phyloP scores from a whole-genome alignment of 768 basidiomycete species.

The Pulveroboletus sp. region DNA sequence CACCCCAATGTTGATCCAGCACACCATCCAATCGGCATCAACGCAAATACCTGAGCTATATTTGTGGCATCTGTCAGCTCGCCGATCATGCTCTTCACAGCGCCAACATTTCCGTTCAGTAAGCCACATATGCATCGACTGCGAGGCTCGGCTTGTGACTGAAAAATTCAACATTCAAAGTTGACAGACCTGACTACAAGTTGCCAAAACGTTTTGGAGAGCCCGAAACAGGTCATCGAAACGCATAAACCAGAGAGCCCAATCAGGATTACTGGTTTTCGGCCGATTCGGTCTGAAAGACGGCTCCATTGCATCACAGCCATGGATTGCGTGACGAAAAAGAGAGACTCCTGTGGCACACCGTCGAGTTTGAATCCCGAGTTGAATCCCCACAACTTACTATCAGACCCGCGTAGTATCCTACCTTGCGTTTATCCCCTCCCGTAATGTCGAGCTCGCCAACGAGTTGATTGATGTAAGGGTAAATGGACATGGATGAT shows the following conservation, averaged over 20 bases:
- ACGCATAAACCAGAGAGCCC: conserved; percentile 59
- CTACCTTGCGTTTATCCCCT: conserved; percentile 31
- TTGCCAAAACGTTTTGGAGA: conserved; percentile 64
- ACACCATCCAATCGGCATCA: conserved; percentile 30
- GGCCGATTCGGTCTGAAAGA: conserved; percentile 62
- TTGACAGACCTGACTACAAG: conserved; percentile 41
- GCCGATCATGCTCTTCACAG: conserved; percentile 61
- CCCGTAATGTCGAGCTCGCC: conserved; percentile 23
- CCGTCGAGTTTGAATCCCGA: neutral
- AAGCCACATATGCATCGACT: conserved; percentile 30
- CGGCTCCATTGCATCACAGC: conserved; percentile 73
- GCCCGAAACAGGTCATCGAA: conserved; percentile 69
- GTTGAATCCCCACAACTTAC: conserved; percentile 30
- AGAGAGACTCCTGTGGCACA: conserved; percentile 58
- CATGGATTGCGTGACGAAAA: conserved; percentile 69
- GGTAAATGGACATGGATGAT: conserved; percentile 41
- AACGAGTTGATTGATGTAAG: conserved; percentile 46
- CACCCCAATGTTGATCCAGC: conserved; percentile 34
- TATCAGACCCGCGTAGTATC: conserved; percentile 70
- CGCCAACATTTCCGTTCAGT: conserved; percentile 34
- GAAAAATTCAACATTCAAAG: no score
- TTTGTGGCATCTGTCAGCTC: conserved; percentile 52
- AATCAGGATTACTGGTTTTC: conserved; percentile 66
- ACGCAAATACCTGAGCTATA: conserved; percentile 27
- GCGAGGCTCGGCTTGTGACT: neutral